phyloP scores from a whole-genome alignment of 1,284 basidiomycete genomes.

The Thecaphora thlaspeos region DNA sequence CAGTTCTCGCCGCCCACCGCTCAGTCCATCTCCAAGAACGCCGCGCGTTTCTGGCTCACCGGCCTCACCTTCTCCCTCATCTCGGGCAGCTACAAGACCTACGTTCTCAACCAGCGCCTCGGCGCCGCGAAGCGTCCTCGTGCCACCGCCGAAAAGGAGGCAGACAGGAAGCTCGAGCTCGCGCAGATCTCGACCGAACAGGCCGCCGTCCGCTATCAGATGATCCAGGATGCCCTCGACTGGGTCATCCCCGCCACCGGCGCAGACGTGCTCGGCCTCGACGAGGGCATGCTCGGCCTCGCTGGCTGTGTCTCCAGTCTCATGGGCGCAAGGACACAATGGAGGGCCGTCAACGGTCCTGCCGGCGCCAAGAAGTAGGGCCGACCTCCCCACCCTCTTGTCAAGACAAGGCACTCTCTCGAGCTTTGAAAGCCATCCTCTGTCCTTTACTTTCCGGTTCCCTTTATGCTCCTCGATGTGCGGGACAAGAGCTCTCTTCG shows the following conservation, averaged over 20 bases:
- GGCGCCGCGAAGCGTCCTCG: conserved; percentile 39
- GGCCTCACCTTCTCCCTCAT: conserved; percentile 62
- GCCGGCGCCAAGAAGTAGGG: conserved; percentile 45
- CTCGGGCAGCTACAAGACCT: conserved; percentile 53
- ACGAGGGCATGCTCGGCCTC: conserved; percentile 68
- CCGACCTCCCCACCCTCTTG: too few relatives aligned
- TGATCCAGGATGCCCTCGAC: conserved; percentile 77
- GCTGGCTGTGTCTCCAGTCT: conserved; percentile 51
- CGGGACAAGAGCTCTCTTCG: too few relatives aligned
- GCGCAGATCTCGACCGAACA: conserved; percentile 69
- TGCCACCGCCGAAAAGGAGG: conserved; percentile 68
- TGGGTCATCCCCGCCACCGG: conserved; percentile 85
- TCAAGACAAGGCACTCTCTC: too few relatives aligned
- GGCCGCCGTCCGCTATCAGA: conserved; percentile 69
- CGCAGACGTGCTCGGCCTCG: conserved; percentile 74
- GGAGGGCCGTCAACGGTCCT: conserved; percentile 54
- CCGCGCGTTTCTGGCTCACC: conserved; percentile 85
- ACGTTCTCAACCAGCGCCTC: conserved; percentile 48
- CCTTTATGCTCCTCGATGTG: too few relatives aligned
- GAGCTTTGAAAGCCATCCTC: too few relatives aligned
- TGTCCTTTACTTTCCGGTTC: too few relatives aligned
- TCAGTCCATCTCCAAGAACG: conserved; percentile 69
- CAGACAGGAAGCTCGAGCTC: conserved; percentile 67
- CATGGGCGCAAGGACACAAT: conserved; percentile 55
- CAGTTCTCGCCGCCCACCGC: conserved; percentile 65